Base-by-base conservation (phyloP, 768 basidiomycete species). In the Hygrocybe punicea region DNA sequence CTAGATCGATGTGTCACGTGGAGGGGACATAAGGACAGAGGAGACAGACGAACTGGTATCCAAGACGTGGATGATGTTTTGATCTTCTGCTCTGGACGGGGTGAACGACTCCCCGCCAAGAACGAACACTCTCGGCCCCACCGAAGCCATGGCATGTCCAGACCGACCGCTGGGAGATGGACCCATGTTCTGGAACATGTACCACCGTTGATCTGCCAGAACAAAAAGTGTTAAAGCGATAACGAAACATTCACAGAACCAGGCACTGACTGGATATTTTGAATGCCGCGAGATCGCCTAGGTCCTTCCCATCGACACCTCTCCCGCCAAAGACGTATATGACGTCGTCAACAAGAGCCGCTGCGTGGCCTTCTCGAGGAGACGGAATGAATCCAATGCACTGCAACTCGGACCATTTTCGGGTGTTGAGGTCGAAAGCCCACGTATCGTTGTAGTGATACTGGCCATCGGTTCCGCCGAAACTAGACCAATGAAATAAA, bases 161-260 rank as follows among this genome's bases (percentile, higher is more conserved):
- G 93, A 95, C 50, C 97, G 83, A 2, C 93, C 91, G 39, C 80
- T 86, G 1, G 97, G 97, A 14, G 92, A 84, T 16, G 96, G 96
- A 0, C 97, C 97, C 97, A 99, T 99, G 68, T 98, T 97, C 72
- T 98, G 94, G 78, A 99, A 99, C 93, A 95, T 98, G 75, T 95
- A 99, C 97, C 97, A 99, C 63, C 97, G 82, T 67, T 93, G 91
- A 72, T 94, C 96, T 98, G 45, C 29, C 11, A 36, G 35, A 33
- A 37, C 42, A 19, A 29, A 19, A 29, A 14, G n/a, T 40, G 35
- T 19, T 16, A 24, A 7, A 68, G 29, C 46, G 44, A 16, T 9
- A 47, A 58, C 40, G 25, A 51, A 62, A 50, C 62, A 53, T 21
- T 60, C 33, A 11, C 46, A 35, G 21, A 52, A 44, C 47, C 36